phyloP scores from a whole-genome alignment of 768 basidiomycete species.

The Dendrothele bispora region DNA sequence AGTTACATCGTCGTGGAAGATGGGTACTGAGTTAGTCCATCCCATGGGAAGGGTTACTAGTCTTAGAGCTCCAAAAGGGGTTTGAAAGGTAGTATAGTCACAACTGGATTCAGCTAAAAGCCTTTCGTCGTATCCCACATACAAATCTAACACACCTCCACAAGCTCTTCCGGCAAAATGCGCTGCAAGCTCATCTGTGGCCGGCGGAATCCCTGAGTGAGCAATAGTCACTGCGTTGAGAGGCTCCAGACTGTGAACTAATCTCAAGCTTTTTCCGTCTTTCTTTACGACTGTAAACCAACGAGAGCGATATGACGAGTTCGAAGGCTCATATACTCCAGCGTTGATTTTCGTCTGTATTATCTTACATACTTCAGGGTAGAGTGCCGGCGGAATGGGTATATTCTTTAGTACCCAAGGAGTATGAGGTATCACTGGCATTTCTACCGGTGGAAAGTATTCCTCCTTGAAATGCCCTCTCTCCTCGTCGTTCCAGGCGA shows the following conservation, averaged over 20 bases:
- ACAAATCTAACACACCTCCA: slow-evolving; percentile 20
- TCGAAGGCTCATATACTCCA: slow-evolving; percentile 10
- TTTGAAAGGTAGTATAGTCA: slow-evolving; percentile 30
- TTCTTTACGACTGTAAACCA: slow-evolving; percentile 14
- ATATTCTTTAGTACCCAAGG: slow-evolving; percentile 19
- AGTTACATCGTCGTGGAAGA: slow-evolving; percentile 28
- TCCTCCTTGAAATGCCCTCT: slow-evolving; percentile 16
- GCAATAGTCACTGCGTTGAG: slow-evolving; percentile 23
- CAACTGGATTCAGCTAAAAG: slow-evolving; percentile 20
- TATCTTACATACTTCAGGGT: slow-evolving; percentile 9
- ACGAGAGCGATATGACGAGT: slow-evolving; percentile 4
- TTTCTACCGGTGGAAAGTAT: slow-evolving; percentile 18
- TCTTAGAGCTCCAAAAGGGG: slow-evolving; percentile 15
- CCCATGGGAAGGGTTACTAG: slow-evolving; percentile 39
- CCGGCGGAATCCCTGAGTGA: slow-evolving; percentile 18
- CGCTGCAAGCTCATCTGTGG: slow-evolving; percentile 9
- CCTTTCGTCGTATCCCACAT: slow-evolving; percentile 27
- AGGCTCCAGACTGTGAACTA: slow-evolving; percentile 26
- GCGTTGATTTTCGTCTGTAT: slow-evolving; percentile 15
- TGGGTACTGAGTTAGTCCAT: slow-evolving; percentile 30
- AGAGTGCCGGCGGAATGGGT: slow-evolving; percentile 16
- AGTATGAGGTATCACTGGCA: slow-evolving; percentile 18
- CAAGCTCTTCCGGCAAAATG: slow-evolving; percentile 15
- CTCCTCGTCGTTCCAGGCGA: slow-evolving; percentile 19
- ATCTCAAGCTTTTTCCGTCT: slow-evolving; percentile 14